Percentiles rank a stretch among this genome's conserved stretches.
Evolutionary conservation across 768 basidiomycete genomes (phyloP).

Genomic region (Butyriboletus loyo): DNA sequence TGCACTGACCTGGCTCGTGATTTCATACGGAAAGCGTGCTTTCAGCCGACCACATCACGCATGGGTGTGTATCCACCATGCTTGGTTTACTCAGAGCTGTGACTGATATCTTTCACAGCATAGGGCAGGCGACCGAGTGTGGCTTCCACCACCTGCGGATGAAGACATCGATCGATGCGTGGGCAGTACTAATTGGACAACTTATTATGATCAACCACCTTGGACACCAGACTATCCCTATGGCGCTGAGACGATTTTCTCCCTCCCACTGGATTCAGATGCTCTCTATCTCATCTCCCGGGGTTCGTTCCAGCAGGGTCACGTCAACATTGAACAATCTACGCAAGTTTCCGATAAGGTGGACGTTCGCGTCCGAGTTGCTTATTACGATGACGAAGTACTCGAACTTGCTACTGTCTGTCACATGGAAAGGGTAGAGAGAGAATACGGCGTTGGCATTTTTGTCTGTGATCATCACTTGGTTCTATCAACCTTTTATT

Average conservation of each 20-base stretch:
- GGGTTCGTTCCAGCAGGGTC: slow-evolving; percentile 29
- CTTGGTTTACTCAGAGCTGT: neutral
- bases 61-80: slow-evolving; percentile 6
- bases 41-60: neutral
- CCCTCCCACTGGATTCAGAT: slow-evolving; percentile 32
- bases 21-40: slow-evolving; percentile 3
- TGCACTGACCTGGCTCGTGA: slow-evolving; percentile 12
- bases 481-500: neutral
- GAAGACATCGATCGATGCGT: slow-evolving; percentile 13
- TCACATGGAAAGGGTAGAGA: slow-evolving; percentile 22
- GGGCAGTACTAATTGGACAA: slow-evolving; percentile 20
- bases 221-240: slow-evolving; percentile 21
- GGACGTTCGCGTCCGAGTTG: slow-evolving; percentile 28
- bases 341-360: slow-evolving; percentile 25
- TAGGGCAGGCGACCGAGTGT: neutral
- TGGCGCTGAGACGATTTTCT: slow-evolving; percentile 27
- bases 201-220: slow-evolving; percentile 21
- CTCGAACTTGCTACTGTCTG: slow-evolving; percentile 31
- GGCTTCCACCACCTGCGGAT: neutral
- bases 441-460: slow-evolving; percentile 32
- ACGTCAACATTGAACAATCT: slow-evolving; percentile 30
- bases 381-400: slow-evolving; percentile 13
- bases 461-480: slow-evolving; percentile 24
- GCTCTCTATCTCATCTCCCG: slow-evolving; percentile 30
- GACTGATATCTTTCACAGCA: slow-evolving; percentile 8